A percentile compares a stretch with the other conserved stretches of the same genome.
phyloP scores from a whole-genome alignment of 768 basidiomycete genomes.

The Plicaturopsis crispa region DNA sequence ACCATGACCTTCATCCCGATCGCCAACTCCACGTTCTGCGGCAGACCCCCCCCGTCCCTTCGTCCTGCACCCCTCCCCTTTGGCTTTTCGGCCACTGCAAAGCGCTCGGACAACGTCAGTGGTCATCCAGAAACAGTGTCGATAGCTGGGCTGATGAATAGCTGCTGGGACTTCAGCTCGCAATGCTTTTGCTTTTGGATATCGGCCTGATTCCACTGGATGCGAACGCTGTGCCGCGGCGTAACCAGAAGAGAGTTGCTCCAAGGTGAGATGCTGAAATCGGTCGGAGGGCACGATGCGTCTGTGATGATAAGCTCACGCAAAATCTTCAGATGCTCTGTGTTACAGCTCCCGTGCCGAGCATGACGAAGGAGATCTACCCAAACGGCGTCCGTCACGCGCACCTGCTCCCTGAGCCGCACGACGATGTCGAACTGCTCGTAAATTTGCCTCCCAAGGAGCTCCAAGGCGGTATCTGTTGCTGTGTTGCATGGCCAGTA shows the following conservation, averaged over 20 bases:
- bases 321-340: conserved; percentile 21
- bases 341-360: conserved; percentile 18
- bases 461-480: conserved; percentile 2
- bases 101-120: conserved; percentile 9
- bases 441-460: conserved; percentile 17
- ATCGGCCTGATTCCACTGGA: conserved; percentile 26
- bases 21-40: conserved; percentile 13
- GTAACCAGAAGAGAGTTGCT: conserved; percentile 25
- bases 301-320: conserved; percentile 11
- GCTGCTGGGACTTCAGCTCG: conserved; percentile 5
- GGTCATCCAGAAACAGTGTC: conserved; percentile 15
- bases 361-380: conserved; percentile 19
- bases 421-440: conserved; percentile 25
- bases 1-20: conserved; percentile 34
- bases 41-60: conserved; percentile 4
- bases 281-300: conserved; percentile 9
- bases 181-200: conserved; percentile 15
- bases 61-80: not conserved
- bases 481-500: conserved; percentile 9
- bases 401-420: conserved; percentile 26
- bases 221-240: conserved; percentile 25
- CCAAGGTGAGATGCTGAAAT: conserved; percentile 24
- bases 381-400: conserved; percentile 24
- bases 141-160: conserved; percentile 21
- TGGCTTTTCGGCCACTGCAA: conserved; percentile 2